Evolutionary conservation across 2,329 filamentous ascomycete species (phyloP), one percentile per base, ranked within the genome.

Genomic region (Cadophora sp.): DNA sequence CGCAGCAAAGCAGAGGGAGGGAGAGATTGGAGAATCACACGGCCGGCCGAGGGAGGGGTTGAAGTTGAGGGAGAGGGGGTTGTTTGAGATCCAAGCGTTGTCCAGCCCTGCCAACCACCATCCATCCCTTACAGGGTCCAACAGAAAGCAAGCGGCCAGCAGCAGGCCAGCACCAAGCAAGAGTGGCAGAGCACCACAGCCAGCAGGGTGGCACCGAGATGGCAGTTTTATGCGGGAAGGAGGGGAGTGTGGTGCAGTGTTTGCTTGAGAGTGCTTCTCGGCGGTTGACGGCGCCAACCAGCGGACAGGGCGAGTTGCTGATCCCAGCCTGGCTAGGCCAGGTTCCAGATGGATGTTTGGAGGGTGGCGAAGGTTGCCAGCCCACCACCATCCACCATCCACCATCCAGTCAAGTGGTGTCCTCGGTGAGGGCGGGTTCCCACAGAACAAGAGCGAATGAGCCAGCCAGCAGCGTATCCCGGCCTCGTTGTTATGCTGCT

Each of bases 151-250:
- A 33, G 62, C n/a, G n/a, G n/a, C 51, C 22, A 53, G n/a, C 50
- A 53, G 27, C 27, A 30, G 27, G 27, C 27, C 27, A 30, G 27
- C 27, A 30, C 27, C 56, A 51, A 41, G 22, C 58, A 36, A 33
- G 62, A 51, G 45, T 22, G 20, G 36, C 53, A 56, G 53, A 39
- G 33, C 53, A 39, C n/a, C 11, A 41, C 33, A 56, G 33, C 53
- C 50, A 53, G 27, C 48, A 51, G 27, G 48, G 48, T 51, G 27
- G 27, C 30, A 55, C 30, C 27, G 51, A 36, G 36, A 53, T 43
- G 59, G 64, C 43, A 62, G 43, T 43, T 66, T 66, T 63, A 66
- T 66, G 60, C 65, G 65, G 60, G 16, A 53, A n/a, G 27, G 27
- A 36, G 51, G 27, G 50, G 50, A 41, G 59, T 33, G 41, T 47